Evolutionary conservation across 176 grass and related monocot genomes (phyloP).

Genomic region (Oryza meridionalis): DNA sequence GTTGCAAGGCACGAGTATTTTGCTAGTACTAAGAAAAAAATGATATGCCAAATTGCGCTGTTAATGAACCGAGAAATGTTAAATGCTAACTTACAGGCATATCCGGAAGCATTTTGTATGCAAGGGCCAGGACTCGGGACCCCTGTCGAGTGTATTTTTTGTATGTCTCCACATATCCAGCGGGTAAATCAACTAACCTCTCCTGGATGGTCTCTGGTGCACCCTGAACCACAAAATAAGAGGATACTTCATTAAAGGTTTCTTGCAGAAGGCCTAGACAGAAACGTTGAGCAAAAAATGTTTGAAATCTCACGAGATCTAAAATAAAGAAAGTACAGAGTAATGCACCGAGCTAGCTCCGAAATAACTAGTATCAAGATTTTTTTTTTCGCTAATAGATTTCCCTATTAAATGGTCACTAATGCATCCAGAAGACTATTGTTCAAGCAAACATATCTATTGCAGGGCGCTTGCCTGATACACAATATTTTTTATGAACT

Average conservation of each 20-base stretch:
- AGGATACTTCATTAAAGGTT: slow-evolving; percentile 5
- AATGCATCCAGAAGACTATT: background rate
- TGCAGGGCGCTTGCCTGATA: background rate
- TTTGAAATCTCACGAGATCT: slow-evolving; percentile 10
- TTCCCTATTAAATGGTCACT: background rate
- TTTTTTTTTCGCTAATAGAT: background rate
- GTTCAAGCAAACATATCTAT: slow-evolving; percentile 12
- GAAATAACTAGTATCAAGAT: background rate
- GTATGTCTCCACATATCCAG: slow-evolving; percentile 91
- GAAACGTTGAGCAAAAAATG: background rate
- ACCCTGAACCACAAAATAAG: slow-evolving; percentile 55
- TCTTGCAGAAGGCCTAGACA: background rate
- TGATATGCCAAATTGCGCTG: background rate
- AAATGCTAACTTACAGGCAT: slow-evolving; percentile 82
- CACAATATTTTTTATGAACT: background rate
- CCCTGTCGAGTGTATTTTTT: slow-evolving; percentile 97
- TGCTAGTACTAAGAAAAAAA: background rate
- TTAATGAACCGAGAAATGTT: background rate
- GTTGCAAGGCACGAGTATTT: too few relatives aligned
- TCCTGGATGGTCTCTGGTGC: slow-evolving; percentile 99
- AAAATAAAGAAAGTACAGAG: slow-evolving; percentile 1
- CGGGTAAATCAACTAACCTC: slow-evolving; percentile 81
- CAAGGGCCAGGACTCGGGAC: slow-evolving; percentile 94
- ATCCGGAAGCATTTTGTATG: slow-evolving; percentile 87
- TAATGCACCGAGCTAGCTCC: background rate